A percentile compares a stretch with the other conserved stretches of the same genome.
Evolutionary conservation across 1,139 yeast genomes (phyloP).

Genomic region (Candida pseudoviswanathii): DNA sequence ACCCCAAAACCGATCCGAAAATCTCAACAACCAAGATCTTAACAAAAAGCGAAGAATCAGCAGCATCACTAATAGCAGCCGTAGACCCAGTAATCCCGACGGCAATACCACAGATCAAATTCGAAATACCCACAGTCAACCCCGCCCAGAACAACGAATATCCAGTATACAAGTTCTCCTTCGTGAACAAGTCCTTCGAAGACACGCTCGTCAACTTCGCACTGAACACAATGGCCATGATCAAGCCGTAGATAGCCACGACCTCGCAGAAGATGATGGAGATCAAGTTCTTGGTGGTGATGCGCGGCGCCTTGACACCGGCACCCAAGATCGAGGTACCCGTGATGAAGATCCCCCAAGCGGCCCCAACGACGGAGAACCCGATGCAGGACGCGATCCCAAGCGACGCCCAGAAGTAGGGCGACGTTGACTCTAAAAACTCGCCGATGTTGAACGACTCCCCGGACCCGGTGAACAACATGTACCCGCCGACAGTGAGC

Average conservation of each 20-base stretch:
- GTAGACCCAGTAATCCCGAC: conserved; percentile 98
- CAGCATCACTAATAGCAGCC: conserved; percentile 98
- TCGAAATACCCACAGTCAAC: conserved; percentile 88
- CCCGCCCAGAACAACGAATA: conserved; percentile 98
- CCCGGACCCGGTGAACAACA: conserved; percentile 90
- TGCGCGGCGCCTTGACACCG: conserved; percentile 96
- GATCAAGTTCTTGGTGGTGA: conserved; percentile 94
- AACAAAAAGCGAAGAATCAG: conserved; percentile 91
- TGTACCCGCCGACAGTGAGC: conserved; percentile 55
- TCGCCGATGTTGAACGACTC: conserved; percentile 89
- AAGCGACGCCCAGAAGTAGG: conserved; percentile 94
- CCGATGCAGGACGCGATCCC: conserved; percentile 96
- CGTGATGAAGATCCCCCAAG: conserved; percentile 98
- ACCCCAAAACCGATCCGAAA: conserved; percentile 94
- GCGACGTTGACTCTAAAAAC: conserved; percentile 82
- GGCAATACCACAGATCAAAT: conserved; percentile 94
- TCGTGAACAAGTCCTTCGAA: conserved; percentile 62
- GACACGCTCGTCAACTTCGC: conserved; percentile 82
- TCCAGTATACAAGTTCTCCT: conserved; percentile 89
- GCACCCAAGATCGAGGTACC: conserved; percentile 97
- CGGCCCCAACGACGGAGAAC: conserved; percentile 94
- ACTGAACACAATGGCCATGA: conserved; percentile 96
- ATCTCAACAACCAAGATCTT: conserved; percentile 96
- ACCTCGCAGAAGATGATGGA: conserved; percentile 98
- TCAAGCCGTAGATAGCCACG: conserved; percentile 96